These are phyloP conservation scores for Powellomyces hirtus DNA, from an alignment of 192 early-diverging fungal genomes.

Conservation along the genomic window DNA sequence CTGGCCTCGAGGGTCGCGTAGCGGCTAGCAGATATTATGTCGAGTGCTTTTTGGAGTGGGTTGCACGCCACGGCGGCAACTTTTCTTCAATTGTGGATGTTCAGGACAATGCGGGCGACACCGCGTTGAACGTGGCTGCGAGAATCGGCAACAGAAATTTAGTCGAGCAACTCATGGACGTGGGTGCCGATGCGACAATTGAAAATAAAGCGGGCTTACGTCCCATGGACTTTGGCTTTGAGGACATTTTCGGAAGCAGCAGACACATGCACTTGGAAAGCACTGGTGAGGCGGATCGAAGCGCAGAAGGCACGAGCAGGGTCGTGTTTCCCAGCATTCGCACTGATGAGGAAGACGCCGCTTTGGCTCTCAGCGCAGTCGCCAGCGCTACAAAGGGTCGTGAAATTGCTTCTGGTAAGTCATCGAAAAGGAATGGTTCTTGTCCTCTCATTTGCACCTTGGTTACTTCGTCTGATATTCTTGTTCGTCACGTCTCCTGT, in stretches of 20 bases:
- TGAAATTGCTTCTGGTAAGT: slow-evolving; percentile 21
- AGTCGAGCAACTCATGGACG: slow-evolving; percentile 64
- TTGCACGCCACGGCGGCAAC: slow-evolving; percentile 48
- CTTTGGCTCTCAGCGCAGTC: slow-evolving; percentile 12
- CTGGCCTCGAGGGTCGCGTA: slow-evolving; percentile 67
- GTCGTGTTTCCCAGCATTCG: slow-evolving; percentile 30
- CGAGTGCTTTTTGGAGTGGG: slow-evolving; percentile 74
- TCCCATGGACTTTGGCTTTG: slow-evolving; percentile 67
- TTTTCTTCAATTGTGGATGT: slow-evolving; percentile 56
- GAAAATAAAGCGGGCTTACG: slow-evolving; percentile 74
- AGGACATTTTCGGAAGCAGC: slow-evolving; percentile 2
- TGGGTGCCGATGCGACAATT: slow-evolving; percentile 71
- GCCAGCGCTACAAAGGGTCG: slow-evolving; percentile 18
- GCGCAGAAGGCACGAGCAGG: not conserved
- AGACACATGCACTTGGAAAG: not conserved
- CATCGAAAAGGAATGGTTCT: no score
- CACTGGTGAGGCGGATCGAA: not conserved
- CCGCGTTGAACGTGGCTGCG: slow-evolving; percentile 86
- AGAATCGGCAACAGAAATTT: slow-evolving; percentile 74
- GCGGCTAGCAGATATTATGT: slow-evolving; percentile 84
- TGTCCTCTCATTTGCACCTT: not conserved
- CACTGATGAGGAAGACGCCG: slow-evolving; percentile 24
- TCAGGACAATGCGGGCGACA: slow-evolving; percentile 71
- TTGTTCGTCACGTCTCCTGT: not conserved
- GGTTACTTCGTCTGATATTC: not conserved